These are phyloP conservation scores for Camelina hispida DNA, from an alignment of 345 rosid genomes.

Conservation along the genomic window DNA sequence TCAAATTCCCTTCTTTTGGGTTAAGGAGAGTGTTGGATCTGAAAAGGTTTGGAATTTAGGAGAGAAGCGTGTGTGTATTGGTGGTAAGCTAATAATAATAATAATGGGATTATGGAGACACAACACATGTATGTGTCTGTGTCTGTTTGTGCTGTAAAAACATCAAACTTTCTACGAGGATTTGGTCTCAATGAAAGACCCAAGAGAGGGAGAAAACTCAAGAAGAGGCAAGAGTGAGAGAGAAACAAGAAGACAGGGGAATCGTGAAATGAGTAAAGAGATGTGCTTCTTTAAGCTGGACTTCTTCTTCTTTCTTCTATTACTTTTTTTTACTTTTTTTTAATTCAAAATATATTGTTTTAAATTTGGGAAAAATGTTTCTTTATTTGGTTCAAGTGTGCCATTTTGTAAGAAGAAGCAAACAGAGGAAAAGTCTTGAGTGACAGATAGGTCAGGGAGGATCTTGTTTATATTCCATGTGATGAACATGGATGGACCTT, in stretches of 20 bases:
- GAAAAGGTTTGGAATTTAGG: constrained; percentile 40
- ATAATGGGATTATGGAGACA: constrained; percentile 42
- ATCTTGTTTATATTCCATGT: constrained; percentile 40
- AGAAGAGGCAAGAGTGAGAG: constrained; percentile 29
- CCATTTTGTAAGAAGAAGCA: constrained; percentile 32
- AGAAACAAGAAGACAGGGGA: constrained; percentile 50
- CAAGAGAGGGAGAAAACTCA: constrained; percentile 29
- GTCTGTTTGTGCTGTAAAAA: constrained; percentile 36
- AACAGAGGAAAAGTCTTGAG: constrained; percentile 33
- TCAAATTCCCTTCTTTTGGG: not conserved
- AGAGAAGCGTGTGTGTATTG: constrained; percentile 33
- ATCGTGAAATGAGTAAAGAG: constrained; percentile 62
- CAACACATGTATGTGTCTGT: constrained; percentile 43
- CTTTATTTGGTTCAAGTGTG: constrained; percentile 18
- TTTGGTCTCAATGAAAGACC: constrained; percentile 37
- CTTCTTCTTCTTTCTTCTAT: constrained; percentile 15
- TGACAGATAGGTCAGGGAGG: constrained; percentile 41
- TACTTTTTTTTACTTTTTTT: not conserved
- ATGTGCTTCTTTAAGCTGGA: constrained; percentile 47
- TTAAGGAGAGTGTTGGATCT: constrained; percentile 48
- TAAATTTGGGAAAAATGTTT: not conserved
- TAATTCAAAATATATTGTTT: constrained; percentile 1
- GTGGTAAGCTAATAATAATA: constrained; percentile 18
- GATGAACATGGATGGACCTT: constrained; percentile 43
- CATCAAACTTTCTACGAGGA: constrained; percentile 34